Base-by-base conservation (phyloP, 2,329 filamentous ascomycete species). In the Beauveria medogensis region DNA sequence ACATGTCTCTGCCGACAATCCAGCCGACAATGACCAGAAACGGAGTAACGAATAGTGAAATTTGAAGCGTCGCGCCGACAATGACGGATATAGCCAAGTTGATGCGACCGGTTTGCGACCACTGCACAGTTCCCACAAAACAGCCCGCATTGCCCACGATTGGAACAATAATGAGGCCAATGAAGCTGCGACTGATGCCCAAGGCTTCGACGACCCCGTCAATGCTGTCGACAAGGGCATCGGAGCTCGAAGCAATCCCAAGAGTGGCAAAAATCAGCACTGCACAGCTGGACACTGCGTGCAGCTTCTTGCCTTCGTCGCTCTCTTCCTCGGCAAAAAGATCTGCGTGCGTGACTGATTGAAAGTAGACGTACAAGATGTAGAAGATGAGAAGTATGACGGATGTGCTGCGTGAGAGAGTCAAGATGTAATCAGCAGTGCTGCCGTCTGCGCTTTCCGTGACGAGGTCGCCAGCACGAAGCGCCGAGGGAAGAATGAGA, bases 221-320 rank as follows among this genome's bases (percentile, higher is more conserved):
- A 30, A 68, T 66, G 30, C 65, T 67, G 56, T 66, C 64, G 28
- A 69, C 67, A 40, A 69, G 68, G 9, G 68, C 66, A 34, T 69
- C 68, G 14, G 69, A 68, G 61, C 67, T 66, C 43, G 59, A 55
- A 7, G 60, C 60, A 9, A 65, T 63, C 2, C 62, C 64, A n/a
- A 64, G 55, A 3, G 64, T 65, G 6, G 64, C 64, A 18, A 65
- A 43, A 14, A 65, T 41, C 24, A 65, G 63, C 3, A 64, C 55
- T 12, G 59, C 48, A 54, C 63, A 63, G 62, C 63, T 64, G 4
- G 63, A 63, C 1, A 59, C 14, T 4, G 59, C 62, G 28, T 63
- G 63, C 6, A 64, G 57, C 57, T 63, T 63, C 55, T 62, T 57
- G 18, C 53, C 47, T 14, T 51, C 46, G 14, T 61, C 59, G 40